Evolutionary conservation across 306 rosid genomes (phyloP), one percentile per base, ranked within the genome.

Genomic region (Quercus cerris): DNA sequence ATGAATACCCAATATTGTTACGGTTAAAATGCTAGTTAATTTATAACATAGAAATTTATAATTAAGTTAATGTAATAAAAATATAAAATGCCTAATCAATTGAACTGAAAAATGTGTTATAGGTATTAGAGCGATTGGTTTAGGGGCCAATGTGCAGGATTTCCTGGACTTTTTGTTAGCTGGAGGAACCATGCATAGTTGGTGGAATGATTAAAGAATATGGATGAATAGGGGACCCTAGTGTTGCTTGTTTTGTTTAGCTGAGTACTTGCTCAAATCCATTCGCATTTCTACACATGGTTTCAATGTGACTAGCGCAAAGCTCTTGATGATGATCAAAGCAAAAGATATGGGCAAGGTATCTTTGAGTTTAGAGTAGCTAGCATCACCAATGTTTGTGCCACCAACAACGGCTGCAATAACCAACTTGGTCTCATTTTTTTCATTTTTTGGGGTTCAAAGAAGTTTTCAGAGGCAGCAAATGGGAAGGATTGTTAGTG

Each of bases 151-250:
- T n/a, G 78, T 71, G 1, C 78, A 78, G 70, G 81, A 85, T n/a
- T 35, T 78, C 14, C 3, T 83, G 0, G 86, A 85, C 19, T 85
- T 85, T 70, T 4, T 70, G 13, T 33, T 56, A 8, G 75, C 44
- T 0, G 89, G 89, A 52, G 62, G 73, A 33, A 71, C 85, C 19
- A 30, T 87, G 23, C 38, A 23, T 1, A 75, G 51, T 56, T 87
- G 88, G 88, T 87, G 91, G 87, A 85, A 75, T 51, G 82, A 85
- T 23, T 87, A 87, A 22, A 82, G 88, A 58, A 87, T 85, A 69
- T 85, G 91, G 91, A 74, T 85, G 75, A 33, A 77, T 41, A 85
- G 85, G 54, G 71, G 76, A 2, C 76, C 80, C 12, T 80, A 87
- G 14, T 30, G 81, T 73, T 67, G 2, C 68, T 12, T 75, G 22